Evolutionary conservation across 2,329 filamentous ascomycete species (phyloP).

Genomic region (Aureobasidium pullulans): DNA sequence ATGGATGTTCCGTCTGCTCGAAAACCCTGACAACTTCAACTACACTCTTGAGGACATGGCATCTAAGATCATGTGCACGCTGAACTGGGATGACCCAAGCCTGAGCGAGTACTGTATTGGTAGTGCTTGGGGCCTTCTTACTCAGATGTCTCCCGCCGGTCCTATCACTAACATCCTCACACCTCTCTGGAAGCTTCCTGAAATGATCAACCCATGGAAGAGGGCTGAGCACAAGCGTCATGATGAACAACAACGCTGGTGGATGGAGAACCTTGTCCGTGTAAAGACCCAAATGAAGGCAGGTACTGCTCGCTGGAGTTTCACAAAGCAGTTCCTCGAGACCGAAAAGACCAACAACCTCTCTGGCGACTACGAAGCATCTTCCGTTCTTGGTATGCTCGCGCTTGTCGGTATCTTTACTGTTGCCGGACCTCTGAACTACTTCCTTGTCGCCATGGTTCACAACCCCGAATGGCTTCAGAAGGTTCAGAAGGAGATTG

Average conservation of each 20-base stretch:
- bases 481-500: constrained; percentile 39
- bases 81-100: constrained; percentile 47
- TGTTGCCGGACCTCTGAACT: constrained; percentile 25
- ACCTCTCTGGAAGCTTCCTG: constrained; percentile 47
- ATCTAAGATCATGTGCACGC: constrained; percentile 49
- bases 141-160: constrained; percentile 51
- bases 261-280: constrained; percentile 40
- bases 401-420: constrained; percentile 30
- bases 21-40: constrained; percentile 45
- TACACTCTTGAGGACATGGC: constrained; percentile 50
- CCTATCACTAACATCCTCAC: constrained; percentile 52
- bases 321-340: constrained; percentile 38
- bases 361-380: constrained; percentile 30
- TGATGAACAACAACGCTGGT: constrained; percentile 47
- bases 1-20: constrained; percentile 43
- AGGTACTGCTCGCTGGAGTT: constrained; percentile 35
- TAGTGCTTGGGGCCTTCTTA: constrained; percentile 50
- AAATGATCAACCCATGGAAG: constrained; percentile 48
- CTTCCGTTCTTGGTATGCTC: constrained; percentile 29
- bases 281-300: constrained; percentile 33
- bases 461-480: constrained; percentile 43
- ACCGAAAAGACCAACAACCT: constrained; percentile 28
- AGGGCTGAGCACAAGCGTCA: constrained; percentile 45
- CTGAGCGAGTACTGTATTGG: constrained; percentile 43
- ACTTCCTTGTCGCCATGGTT: constrained; percentile 36